Conservation (phyloP, 805 yeast genomes). For the Starmerella bacillaris region DNA sequence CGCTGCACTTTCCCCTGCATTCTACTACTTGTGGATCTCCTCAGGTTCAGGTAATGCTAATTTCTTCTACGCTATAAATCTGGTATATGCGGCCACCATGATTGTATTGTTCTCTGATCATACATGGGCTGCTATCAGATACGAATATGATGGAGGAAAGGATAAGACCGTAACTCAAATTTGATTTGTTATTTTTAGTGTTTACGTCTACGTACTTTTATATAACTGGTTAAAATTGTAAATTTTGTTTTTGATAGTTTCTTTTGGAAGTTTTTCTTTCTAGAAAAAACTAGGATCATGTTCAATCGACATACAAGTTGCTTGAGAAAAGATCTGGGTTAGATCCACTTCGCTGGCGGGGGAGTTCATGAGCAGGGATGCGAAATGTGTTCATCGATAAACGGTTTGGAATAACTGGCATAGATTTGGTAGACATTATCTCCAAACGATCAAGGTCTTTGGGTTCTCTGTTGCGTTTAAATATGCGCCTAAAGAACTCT, state of each 20-base stretch:
- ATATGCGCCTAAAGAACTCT: background rate
- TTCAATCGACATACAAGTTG: too few relatives aligned
- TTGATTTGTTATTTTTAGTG: too few relatives aligned
- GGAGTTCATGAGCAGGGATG: background rate
- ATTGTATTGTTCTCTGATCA: slow-evolving; percentile 54
- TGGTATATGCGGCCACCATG: slow-evolving; percentile 58
- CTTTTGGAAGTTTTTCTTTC: too few relatives aligned
- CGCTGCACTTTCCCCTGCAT: slow-evolving; percentile 56
- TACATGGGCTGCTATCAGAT: slow-evolving; percentile 58
- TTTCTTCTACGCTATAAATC: slow-evolving; percentile 84
- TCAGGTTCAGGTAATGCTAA: slow-evolving; percentile 90
- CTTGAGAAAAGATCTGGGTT: too few relatives aligned
- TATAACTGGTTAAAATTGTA: too few relatives aligned
- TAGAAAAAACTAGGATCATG: too few relatives aligned
- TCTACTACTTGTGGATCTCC: slow-evolving; percentile 86
- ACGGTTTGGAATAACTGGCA: background rate
- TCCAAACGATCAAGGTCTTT: background rate
- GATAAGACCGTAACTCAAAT: slow-evolving; percentile 12
- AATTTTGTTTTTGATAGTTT: too few relatives aligned
- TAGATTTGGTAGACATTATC: background rate
- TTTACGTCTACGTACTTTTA: background rate
- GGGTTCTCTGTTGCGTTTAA: background rate
- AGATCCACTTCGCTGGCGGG: too few relatives aligned
- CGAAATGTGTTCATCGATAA: background rate
- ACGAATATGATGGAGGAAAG: slow-evolving; percentile 39